Evolutionary conservation across 164 flowering plant species (phyloP).

Genomic region (Dillenia turbinata): DNA sequence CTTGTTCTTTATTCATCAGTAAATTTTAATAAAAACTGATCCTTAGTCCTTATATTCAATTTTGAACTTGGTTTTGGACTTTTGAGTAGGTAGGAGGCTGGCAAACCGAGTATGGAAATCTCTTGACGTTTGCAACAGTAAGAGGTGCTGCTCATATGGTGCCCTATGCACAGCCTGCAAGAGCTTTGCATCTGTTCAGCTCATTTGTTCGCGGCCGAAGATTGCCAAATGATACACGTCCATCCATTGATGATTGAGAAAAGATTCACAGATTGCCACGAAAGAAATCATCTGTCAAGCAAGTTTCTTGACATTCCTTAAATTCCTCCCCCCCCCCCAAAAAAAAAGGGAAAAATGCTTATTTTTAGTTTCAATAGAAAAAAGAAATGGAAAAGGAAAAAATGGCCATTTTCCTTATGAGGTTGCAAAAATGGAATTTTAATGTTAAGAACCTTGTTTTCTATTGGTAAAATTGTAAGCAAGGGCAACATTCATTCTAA

Average conservation of each 20-base stretch:
- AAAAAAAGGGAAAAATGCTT: neutral
- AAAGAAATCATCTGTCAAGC: neutral
- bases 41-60: neutral
- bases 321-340: neutral
- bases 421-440: too few relatives aligned
- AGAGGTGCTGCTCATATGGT: constrained; percentile 99
- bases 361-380: constrained; percentile 6
- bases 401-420: too few relatives aligned
- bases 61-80: neutral
- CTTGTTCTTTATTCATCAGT: neutral
- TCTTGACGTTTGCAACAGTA: constrained; percentile 88
- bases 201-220: constrained; percentile 66
- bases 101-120: constrained; percentile 81
- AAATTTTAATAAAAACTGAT: too few relatives aligned
- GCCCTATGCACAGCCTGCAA: constrained; percentile 86
- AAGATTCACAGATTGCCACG: neutral
- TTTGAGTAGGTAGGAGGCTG: constrained; percentile 81
- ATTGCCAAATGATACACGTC: constrained; percentile 60
- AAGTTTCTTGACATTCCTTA: too few relatives aligned
- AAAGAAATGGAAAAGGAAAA: too few relatives aligned
- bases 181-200: constrained; percentile 79
- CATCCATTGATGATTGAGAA: constrained; percentile 38
- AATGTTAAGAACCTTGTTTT: too few relatives aligned
- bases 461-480: too few relatives aligned
- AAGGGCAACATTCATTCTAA: too few relatives aligned